Percentiles rank a stretch among this genome's conserved stretches.
phyloP scores from a whole-genome alignment of 2,329 filamentous ascomycete species.

The Malbranchea cinnamomea region DNA sequence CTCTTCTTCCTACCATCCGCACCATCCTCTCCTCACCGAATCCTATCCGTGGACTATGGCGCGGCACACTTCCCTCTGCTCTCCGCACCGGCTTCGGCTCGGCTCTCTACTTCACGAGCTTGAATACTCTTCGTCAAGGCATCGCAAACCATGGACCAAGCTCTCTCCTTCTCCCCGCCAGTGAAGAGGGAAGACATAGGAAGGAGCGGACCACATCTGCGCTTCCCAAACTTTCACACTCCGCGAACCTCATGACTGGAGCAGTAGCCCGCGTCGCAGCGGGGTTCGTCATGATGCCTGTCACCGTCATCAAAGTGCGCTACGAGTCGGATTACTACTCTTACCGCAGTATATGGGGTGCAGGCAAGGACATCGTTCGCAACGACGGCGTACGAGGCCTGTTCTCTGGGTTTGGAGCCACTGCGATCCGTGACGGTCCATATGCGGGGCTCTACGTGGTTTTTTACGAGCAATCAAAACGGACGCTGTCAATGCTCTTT shows the following conservation, averaged over 20 bases:
- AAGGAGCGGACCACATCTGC: conserved; percentile 35
- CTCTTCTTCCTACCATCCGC: conserved; percentile 54
- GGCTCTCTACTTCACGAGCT: conserved; percentile 80
- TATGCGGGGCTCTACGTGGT: conserved; percentile 92
- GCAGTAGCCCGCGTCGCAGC: conserved; percentile 72
- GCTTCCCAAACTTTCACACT: conserved; percentile 67
- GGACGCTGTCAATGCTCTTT: conserved; percentile 17
- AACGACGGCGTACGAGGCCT: conserved; percentile 68
- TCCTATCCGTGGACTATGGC: conserved; percentile 67
- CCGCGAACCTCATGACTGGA: conserved; percentile 72
- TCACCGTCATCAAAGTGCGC: conserved; percentile 91
- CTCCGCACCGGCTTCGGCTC: conserved; percentile 85
- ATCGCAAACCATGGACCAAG: conserved; percentile 34
- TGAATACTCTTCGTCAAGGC: conserved; percentile 68
- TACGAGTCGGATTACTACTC: conserved; percentile 81
- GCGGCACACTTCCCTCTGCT: conserved; percentile 83
- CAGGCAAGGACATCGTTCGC: conserved; percentile 57
- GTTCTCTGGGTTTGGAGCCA: conserved; percentile 87
- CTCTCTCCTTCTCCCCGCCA: conserved; percentile 14
- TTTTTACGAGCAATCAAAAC: conserved; percentile 58
- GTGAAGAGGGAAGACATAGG: no score
- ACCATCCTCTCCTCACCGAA: conserved; percentile 51
- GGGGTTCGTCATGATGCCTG: conserved; percentile 84
- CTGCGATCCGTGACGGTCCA: conserved; percentile 83
- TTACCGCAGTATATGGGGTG: conserved; percentile 61